Evolutionary conservation across 2,329 filamentous ascomycete genomes (phyloP).

Genomic region (Ceratocystis destructans): DNA sequence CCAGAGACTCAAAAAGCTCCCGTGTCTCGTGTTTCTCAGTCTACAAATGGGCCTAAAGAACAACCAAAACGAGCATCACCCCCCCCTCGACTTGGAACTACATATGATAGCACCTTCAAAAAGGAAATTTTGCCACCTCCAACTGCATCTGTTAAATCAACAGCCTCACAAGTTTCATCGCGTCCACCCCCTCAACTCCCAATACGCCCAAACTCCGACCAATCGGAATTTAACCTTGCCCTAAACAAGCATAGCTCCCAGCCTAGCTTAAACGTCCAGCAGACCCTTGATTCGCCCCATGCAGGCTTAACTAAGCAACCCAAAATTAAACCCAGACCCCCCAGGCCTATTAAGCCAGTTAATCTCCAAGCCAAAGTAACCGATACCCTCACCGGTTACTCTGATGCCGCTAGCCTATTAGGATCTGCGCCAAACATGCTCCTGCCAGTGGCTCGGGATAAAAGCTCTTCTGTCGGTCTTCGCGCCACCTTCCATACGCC

Average conservation of each 20-base stretch:
- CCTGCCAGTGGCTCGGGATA: too few relatives aligned
- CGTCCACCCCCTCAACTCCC: constrained; percentile 27
- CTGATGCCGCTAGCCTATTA: not conserved
- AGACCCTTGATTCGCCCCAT: too few relatives aligned
- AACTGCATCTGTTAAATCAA: not conserved
- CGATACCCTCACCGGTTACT: constrained; percentile 22
- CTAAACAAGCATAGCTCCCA: too few relatives aligned
- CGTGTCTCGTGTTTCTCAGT: constrained; percentile 29
- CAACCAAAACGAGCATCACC: not conserved
- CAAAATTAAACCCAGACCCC: constrained; percentile 32
- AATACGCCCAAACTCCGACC: constrained; percentile 26
- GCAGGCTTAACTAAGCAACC: too few relatives aligned
- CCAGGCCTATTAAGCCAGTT: constrained; percentile 44
- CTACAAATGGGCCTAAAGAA: constrained; percentile 22
- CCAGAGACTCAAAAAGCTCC: constrained; percentile 33
- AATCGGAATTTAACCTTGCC: too few relatives aligned
- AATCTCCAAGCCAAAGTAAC: constrained; percentile 32
- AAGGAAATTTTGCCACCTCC: constrained; percentile 8
- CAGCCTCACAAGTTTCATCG: not conserved
- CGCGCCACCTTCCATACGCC: too few relatives aligned
- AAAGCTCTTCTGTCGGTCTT: constrained; percentile 9
- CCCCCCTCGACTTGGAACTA: not conserved
- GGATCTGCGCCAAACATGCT: not conserved
- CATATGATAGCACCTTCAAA: not conserved
- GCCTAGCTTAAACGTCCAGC: too few relatives aligned